A percentile compares a stretch with the other conserved stretches of the same genome.
Evolutionary conservation across 208 protist species (phyloP).

Genomic region (Paratrypanosoma confusum): DNA sequence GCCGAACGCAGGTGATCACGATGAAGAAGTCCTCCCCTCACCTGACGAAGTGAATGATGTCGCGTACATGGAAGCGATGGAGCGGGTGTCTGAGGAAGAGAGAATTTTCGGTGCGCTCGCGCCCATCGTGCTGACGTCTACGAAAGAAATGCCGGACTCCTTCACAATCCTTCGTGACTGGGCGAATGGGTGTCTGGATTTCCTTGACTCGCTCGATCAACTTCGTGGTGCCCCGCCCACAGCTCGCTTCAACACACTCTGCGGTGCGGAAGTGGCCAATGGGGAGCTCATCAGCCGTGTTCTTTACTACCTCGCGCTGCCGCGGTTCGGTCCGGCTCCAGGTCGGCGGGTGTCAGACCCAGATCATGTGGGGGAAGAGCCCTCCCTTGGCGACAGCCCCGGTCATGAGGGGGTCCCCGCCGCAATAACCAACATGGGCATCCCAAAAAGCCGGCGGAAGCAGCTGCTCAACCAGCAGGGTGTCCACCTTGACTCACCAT

Average conservation of each 20-base stretch:
- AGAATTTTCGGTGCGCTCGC: constrained; percentile 73
- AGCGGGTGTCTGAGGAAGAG: too few species aligned
- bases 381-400: background rate
- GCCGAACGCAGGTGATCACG: too few species aligned
- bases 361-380: background rate
- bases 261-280: constrained; percentile 58
- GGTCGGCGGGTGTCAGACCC: constrained; percentile 3
- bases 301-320: constrained; percentile 80
- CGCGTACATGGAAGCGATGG: too few species aligned
- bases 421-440: constrained; percentile 11
- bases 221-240: constrained; percentile 60
- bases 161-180: constrained; percentile 76
- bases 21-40: too few species aligned
- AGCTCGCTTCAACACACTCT: constrained; percentile 54
- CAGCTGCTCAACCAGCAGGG: constrained; percentile 63
- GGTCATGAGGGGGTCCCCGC: background rate
- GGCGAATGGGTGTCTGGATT: constrained; percentile 77
- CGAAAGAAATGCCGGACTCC: constrained; percentile 52
- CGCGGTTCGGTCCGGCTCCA: constrained; percentile 56
- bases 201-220: constrained; percentile 73
- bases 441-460: constrained; percentile 33
- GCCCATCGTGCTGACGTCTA: constrained; percentile 64
- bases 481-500: constrained; percentile 78
- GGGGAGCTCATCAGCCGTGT: constrained; percentile 73
- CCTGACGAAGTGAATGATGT: too few species aligned